Conservation (phyloP, 2,329 filamentous ascomycete genomes). For the Clonostachys chloroleuca region DNA sequence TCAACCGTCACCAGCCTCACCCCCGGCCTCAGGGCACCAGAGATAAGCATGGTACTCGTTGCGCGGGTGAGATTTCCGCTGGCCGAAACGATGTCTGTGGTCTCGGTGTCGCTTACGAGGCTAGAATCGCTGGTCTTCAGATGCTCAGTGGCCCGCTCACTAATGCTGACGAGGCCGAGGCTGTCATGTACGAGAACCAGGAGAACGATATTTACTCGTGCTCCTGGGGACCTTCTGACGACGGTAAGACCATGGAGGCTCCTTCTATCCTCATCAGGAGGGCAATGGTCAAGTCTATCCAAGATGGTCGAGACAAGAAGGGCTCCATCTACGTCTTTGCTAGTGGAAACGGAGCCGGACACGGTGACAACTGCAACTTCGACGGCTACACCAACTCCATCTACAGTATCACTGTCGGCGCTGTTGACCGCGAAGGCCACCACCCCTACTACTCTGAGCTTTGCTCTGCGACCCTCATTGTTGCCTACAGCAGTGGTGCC, state of each 20-base stretch:
- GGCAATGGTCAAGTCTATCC: constrained; percentile 88
- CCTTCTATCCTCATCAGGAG: constrained; percentile 83
- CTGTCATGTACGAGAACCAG: constrained; percentile 89
- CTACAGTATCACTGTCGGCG: constrained; percentile 95
- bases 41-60: constrained; percentile 88
- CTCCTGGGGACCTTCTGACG: constrained; percentile 95
- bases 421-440: constrained; percentile 79
- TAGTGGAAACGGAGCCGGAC: constrained; percentile 81
- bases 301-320: constrained; percentile 76
- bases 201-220: constrained; percentile 97
- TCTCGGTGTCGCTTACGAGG: constrained; percentile 91
- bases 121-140: constrained; percentile 84
- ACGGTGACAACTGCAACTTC: constrained; percentile 92
- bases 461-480: constrained; percentile 93
- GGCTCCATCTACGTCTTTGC: constrained; percentile 97
- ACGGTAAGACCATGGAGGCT: constrained; percentile 89
- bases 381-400: constrained; percentile 99
- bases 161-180: constrained; percentile 86
- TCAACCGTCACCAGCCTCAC: constrained; percentile 78
- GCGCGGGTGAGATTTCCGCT: constrained; percentile 89
- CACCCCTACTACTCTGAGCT: constrained; percentile 96
- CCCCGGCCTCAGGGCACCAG: constrained; percentile 80
- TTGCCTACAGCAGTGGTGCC: constrained; percentile 92
- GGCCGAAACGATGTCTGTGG: constrained; percentile 92
- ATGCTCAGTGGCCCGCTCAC: constrained; percentile 89